Base-by-base conservation (phyloP, 768 basidiomycete species). In the Calocybe cyanea region DNA sequence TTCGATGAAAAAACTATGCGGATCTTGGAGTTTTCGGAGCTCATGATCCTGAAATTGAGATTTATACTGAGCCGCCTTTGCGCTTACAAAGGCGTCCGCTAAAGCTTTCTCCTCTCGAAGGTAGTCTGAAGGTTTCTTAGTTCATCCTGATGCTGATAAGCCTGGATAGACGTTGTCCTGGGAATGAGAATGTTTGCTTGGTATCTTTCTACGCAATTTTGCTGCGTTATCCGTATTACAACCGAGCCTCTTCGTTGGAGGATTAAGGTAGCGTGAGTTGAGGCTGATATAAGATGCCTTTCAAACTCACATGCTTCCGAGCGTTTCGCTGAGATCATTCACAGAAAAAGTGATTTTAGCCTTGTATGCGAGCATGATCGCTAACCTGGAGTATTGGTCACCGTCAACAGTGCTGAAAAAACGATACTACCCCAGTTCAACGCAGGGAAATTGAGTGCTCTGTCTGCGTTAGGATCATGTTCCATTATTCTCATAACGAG, bases 401-500 rank as follows among this genome's bases (percentile, higher is more conserved):
- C 51, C 50, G 13, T 50, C 43, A n/a, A 75, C 57, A 7, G 73
- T 72, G 20, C 63, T 63, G 6, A 59, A 53, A 70, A 70, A 1
- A 46, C 49, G 2, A 65, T 57, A 13, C 59, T 48, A 24, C 51
- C 48, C 31, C 52, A 63, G 14, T 46, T 40, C 14, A 69, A 41
- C 3, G 51, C 41, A 0, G 73, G 74, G 53, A 69, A 69, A 46
- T 76, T 58, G 28, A 77, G 43, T 3, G 69, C 70, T 3, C 56
- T 53, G 14, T 51, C 54, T 2, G 68, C 67, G 45, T 71, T 67
- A 1, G 70, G 68, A 57, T 76, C 75, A 35, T 60, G 67, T 21
- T 62, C 60, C 24, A 78, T 52, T 24, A 78, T 57, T 0, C 66
- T 67, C 8, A 66, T 59, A 0, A 73, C 68, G 8, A 77, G 57